Percentiles rank a stretch among this genome's conserved stretches.
These are phyloP conservation scores for Silybum marianum DNA, from an alignment of 129 eudicot genomes.

Conservation along the genomic window DNA sequence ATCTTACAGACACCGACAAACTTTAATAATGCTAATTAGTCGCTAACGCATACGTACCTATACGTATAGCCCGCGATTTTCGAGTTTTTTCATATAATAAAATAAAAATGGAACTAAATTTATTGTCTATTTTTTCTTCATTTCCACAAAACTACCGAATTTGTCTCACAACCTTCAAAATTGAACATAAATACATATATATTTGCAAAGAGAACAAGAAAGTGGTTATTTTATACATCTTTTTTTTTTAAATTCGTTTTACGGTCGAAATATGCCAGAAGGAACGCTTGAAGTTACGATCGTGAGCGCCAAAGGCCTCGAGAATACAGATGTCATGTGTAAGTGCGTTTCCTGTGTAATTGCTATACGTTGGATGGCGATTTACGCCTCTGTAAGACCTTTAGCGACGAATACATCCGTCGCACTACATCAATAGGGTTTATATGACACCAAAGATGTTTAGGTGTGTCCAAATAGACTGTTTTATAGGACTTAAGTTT, in stretches of 20 bases:
- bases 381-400: not conserved
- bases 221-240: not conserved
- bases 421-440: no score
- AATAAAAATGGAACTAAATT: not conserved
- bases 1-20: not conserved
- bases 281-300: conserved; percentile 86
- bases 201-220: not conserved
- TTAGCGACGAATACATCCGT: not conserved
- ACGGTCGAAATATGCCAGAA: conserved; percentile 44
- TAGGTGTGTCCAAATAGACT: no score
- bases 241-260: conserved; percentile 17
- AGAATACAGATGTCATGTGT: conserved; percentile 58
- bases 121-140: conserved; percentile 15
- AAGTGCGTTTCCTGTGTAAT: conserved; percentile 14
- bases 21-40: not conserved
- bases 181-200: conserved; percentile 3
- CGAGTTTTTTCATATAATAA: conserved; percentile 12
- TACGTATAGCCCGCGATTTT: not conserved
- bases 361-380: not conserved
- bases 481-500: no score
- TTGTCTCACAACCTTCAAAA: conserved; percentile 32
- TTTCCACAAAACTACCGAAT: conserved; percentile 30
- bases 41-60: not conserved
- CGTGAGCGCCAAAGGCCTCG: conserved; percentile 74
- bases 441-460: no score